Conservation (phyloP, 768 basidiomycete genomes). For the Boletus sensibilis region DNA sequence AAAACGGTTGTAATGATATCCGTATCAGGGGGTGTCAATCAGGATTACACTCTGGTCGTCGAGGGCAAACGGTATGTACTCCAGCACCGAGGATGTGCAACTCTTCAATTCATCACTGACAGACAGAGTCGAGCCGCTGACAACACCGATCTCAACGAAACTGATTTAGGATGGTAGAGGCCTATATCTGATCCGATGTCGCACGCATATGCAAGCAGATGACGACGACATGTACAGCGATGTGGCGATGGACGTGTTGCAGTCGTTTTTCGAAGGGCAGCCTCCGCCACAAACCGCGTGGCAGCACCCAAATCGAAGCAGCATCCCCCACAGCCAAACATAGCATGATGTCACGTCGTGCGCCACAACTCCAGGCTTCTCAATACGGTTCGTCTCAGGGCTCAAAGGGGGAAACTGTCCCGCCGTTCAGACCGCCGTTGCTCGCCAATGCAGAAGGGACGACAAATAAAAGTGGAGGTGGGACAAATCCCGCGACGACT, state of each 20-base stretch:
- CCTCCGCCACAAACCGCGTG: not conserved
- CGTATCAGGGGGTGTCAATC: no score
- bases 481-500: no score
- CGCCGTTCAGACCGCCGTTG: slow-evolving; percentile 24
- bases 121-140: no score
- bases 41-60: no score
- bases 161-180: slow-evolving; percentile 10
- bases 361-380: slow-evolving; percentile 3
- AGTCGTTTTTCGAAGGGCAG: slow-evolving; percentile 4
- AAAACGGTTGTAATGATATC: no score
- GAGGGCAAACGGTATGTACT: no score
- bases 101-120: no score
- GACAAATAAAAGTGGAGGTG: not conserved
- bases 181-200: not conserved
- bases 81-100: no score
- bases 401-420: slow-evolving; percentile 11
- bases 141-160: slow-evolving; percentile 12
- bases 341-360: slow-evolving; percentile 11
- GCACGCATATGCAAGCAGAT: slow-evolving; percentile 8
- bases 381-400: slow-evolving; percentile 16
- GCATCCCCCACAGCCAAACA: not conserved
- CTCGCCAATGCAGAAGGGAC: not conserved
- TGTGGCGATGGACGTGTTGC: slow-evolving; percentile 8
- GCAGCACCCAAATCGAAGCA: not conserved
- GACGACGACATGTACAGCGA: slow-evolving; percentile 4